Conservation (phyloP, 1,284 basidiomycete species). For the Meira miltonrushii region DNA sequence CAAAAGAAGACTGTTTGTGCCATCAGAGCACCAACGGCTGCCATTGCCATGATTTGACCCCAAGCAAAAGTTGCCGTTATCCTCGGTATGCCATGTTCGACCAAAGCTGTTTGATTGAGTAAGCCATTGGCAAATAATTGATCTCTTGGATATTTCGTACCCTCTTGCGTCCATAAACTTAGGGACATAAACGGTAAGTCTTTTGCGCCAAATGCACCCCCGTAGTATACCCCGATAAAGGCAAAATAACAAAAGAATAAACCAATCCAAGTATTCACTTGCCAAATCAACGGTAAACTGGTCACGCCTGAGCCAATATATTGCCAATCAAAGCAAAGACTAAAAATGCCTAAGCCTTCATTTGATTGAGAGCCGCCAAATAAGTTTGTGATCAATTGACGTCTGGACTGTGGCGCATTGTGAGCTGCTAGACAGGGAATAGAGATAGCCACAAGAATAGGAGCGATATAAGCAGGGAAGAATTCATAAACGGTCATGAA, state of each 20-base stretch:
- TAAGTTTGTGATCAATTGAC: slow-evolving; percentile 5
- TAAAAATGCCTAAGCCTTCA: slow-evolving; percentile 45
- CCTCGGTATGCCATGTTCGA: slow-evolving; percentile 33
- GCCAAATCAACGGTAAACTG: slow-evolving; percentile 40
- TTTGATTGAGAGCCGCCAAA: slow-evolving; percentile 19
- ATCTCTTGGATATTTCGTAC: slow-evolving; percentile 55
- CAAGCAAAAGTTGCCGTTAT: slow-evolving; percentile 59
- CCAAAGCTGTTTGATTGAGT: slow-evolving; percentile 25
- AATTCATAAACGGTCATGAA: slow-evolving; percentile 21
- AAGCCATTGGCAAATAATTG: slow-evolving; percentile 1
- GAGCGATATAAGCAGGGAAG: slow-evolving; percentile 57
- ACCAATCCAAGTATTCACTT: slow-evolving; percentile 41
- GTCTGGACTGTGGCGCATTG: slow-evolving; percentile 54
- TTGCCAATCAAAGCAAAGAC: slow-evolving; percentile 33
- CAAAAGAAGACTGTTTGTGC: slow-evolving; percentile 60
- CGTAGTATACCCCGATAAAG: slow-evolving; percentile 43
- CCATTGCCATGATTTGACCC: slow-evolving; percentile 56
- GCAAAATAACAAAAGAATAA: slow-evolving; percentile 32
- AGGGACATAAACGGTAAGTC: slow-evolving; percentile 29
- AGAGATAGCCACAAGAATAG: slow-evolving; percentile 43
- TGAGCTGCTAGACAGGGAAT: slow-evolving; percentile 57
- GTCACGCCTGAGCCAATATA: slow-evolving; percentile 36
- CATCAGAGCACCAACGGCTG: slow-evolving; percentile 59
- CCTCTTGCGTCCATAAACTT: slow-evolving; percentile 19
- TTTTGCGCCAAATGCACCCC: slow-evolving; percentile 26